Evolutionary conservation across 768 basidiomycete genomes (phyloP), one percentile per base, ranked within the genome.

Genomic region (Suillus subluteus): DNA sequence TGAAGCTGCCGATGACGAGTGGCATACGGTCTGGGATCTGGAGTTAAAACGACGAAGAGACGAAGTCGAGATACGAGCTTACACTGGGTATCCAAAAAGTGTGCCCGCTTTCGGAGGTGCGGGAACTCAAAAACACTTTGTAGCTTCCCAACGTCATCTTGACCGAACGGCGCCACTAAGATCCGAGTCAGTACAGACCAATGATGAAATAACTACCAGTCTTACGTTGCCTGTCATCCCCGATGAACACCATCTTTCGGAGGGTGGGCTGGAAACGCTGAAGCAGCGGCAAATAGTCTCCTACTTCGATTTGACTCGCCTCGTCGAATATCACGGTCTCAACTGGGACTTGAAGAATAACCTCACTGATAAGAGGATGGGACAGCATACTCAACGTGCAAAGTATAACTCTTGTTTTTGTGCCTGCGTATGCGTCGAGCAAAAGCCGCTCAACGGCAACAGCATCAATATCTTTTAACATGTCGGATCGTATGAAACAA

Each of bases 81-180:
- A 92, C 93, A 95, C 78, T 94, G 92, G 0, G 83, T 92, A 71
- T 91, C 78, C 13, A 95, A 79, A 71, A 93, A 88, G 4, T 82
- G 44, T 0, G 82, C 81, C 43, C 76, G 71, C 15, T 75, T 72
- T 3, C 76, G 77, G 18, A 95, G 79, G 75, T 94, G 91, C 0
- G 76, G 16, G 16, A 91, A 73, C 71, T 94, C 92, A 82, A 94
- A 94, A 35, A 94, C 85, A 67, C 91, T 92, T 65, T 87, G 82
- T 18, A 94, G 81, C n/a, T 84, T 82, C 62, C 81, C 73, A 43
- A 90, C 75, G 23, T 90, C 84, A 65, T 93, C 92, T 68, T 90
- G 85, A 13, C 92, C 92, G 85, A 82, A 86, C 3, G 93, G 93
- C 63, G 92, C 89, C 69, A 95, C 92, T 94, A 64, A 46, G 6